Percentiles rank a stretch among this genome's conserved stretches.
Conservation (phyloP, 331 rosid species). For the Prunus yedoensis region DNA sequence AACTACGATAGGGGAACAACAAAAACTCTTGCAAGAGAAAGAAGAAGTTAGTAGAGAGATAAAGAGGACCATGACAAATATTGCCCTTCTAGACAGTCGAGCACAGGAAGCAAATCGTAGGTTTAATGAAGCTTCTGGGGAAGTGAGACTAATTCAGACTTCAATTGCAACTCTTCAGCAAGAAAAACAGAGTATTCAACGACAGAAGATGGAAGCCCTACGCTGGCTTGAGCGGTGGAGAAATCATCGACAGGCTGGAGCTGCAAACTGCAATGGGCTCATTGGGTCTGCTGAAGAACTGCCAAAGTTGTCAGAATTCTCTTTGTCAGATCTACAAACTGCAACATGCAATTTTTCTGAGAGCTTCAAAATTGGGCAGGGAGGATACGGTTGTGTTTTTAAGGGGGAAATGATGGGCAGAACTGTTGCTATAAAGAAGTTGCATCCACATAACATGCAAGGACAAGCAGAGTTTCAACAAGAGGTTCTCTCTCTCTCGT, state of each 20-base stretch:
- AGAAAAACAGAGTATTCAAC: slow-evolving; percentile 67
- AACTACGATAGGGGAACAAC: slow-evolving; percentile 51
- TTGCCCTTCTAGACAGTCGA: slow-evolving; percentile 63
- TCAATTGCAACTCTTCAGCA: slow-evolving; percentile 69
- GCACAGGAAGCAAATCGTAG: slow-evolving; percentile 62
- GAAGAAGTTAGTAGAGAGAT: slow-evolving; percentile 48
- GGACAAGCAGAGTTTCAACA: slow-evolving; percentile 74
- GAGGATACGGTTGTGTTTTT: slow-evolving; percentile 73
- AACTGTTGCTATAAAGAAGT: slow-evolving; percentile 75
- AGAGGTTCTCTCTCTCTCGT: slow-evolving; percentile 51
- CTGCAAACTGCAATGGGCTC: slow-evolving; percentile 48
- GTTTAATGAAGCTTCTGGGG: slow-evolving; percentile 63
- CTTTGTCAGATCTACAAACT: slow-evolving; percentile 73
- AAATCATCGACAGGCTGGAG: slow-evolving; percentile 58
- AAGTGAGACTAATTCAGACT: slow-evolving; percentile 60
- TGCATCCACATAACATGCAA: slow-evolving; percentile 60
- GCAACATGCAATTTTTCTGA: slow-evolving; percentile 86
- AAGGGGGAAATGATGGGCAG: slow-evolving; percentile 94
- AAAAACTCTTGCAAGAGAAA: slow-evolving; percentile 53
- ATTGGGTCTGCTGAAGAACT: slow-evolving; percentile 56
- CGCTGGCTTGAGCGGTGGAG: slow-evolving; percentile 87
- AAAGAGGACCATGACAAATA: slow-evolving; percentile 61
- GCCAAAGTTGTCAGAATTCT: slow-evolving; percentile 69
- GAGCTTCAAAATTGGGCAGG: slow-evolving; percentile 71
- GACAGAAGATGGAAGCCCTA: slow-evolving; percentile 72